Percentiles rank a stretch among this genome's conserved stretches.
These are phyloP conservation scores for Setaria viridis DNA, from an alignment of 202 grass and related monocot genomes.

Conservation along the genomic window DNA sequence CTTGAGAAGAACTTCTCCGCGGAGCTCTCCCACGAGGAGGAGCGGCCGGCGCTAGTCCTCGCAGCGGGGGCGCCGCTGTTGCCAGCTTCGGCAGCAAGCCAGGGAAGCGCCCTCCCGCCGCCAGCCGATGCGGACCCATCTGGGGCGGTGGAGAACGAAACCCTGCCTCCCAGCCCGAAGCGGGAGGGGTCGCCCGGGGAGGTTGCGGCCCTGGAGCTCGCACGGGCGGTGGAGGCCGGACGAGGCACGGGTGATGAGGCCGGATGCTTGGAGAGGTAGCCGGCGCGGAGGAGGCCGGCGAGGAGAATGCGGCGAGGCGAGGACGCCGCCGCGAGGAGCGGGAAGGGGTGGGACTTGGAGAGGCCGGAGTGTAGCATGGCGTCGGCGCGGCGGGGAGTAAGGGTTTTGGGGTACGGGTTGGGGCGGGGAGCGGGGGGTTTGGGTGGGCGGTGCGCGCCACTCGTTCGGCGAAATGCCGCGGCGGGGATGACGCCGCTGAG, in stretches of 20 bases:
- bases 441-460: slow-evolving; percentile 23
- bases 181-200: not conserved
- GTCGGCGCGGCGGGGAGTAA: slow-evolving; percentile 37
- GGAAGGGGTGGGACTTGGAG: slow-evolving; percentile 63
- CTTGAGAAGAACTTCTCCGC: slow-evolving; percentile 74
- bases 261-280: slow-evolving; percentile 52
- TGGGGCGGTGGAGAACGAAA: slow-evolving; percentile 55
- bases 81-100: slow-evolving; percentile 42
- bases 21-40: slow-evolving; percentile 81
- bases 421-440: slow-evolving; percentile 31
- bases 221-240: slow-evolving; percentile 28
- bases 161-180: slow-evolving; percentile 39
- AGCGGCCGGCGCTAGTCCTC: slow-evolving; percentile 51
- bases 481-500: slow-evolving; percentile 22
- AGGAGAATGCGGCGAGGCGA: slow-evolving; percentile 49
- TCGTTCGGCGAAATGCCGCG: slow-evolving; percentile 57
- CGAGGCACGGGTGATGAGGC: slow-evolving; percentile 21
- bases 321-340: slow-evolving; percentile 52
- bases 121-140: slow-evolving; percentile 34
- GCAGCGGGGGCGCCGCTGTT: slow-evolving; percentile 6
- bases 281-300: slow-evolving; percentile 45
- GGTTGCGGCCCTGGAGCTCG: slow-evolving; percentile 9
- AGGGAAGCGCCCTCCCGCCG: slow-evolving; percentile 55
- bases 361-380: slow-evolving; percentile 74
- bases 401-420: slow-evolving; percentile 25